Conservation (phyloP, 352 stramenopile genomes). For the Phytophthora pseudosyringae region DNA sequence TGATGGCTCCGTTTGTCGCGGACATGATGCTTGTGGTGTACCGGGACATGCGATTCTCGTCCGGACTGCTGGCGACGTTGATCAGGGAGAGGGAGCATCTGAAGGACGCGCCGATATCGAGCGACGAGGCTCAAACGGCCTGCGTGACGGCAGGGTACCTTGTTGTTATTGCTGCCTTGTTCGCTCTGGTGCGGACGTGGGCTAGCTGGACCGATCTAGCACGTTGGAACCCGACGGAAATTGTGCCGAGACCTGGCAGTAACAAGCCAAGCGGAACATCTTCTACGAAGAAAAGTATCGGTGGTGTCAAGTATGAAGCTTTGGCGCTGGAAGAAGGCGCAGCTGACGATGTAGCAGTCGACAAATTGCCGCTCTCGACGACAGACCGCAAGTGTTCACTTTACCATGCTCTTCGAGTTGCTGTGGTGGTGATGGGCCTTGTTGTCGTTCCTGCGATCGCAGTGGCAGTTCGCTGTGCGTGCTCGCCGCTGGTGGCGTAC, state of each 20-base stretch:
- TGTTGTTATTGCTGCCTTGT: conserved; percentile 1
- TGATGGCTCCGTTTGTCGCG: conserved; percentile 4
- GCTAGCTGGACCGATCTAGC: conserved; percentile 5
- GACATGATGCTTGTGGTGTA: conserved; percentile 15
- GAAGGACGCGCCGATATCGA: conserved; percentile 10
- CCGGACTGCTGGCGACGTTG: conserved; percentile 1
- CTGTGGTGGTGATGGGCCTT: conserved; percentile 2
- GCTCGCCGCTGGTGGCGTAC: conserved; percentile 7
- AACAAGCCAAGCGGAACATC: neutral
- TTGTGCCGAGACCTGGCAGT: neutral
- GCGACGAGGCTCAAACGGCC: neutral
- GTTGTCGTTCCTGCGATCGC: neutral
- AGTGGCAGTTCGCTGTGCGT: neutral
- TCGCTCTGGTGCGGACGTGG: conserved; percentile 3
- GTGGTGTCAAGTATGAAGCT: conserved; percentile 3
- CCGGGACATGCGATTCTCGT: conserved; percentile 11
- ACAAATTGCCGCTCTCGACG: neutral
- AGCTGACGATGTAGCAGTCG: neutral
- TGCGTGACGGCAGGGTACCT: conserved; percentile 1
- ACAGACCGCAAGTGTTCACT: neutral
- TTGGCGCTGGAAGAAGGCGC: conserved; percentile 6
- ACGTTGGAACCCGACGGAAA: conserved; percentile 10
- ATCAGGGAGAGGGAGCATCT: conserved; percentile 4
- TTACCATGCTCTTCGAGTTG: neutral
- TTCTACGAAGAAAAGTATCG: neutral